Base-by-base conservation (phyloP, 805 yeast species). In the Lachancea nothofagi region DNA sequence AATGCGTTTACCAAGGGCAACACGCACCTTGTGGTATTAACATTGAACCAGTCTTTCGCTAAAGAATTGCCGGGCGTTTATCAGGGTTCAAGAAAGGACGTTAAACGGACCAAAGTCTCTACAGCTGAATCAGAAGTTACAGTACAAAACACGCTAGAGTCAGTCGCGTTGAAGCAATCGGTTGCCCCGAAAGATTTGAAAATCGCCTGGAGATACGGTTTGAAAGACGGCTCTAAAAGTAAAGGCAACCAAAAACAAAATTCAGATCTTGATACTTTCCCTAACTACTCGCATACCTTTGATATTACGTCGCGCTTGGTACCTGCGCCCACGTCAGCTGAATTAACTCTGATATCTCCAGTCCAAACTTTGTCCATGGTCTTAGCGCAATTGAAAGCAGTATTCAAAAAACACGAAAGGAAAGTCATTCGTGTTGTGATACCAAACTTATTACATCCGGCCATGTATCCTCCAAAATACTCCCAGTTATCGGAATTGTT, bases 121-220 rank as follows among this genome's bases (percentile, higher is more conserved):
- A 72, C 71, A 41, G 74, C 80, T 43, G 82, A 82, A 52, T 66
- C 75, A 9, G 76, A 79, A 50, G 54, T 85, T 5, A 78, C 84
- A 41, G 90, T 83, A 3, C 75, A 80, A 22, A 84, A 84, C 54
- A 55, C 82, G 51, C 61, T 76, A 2, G 74, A 72, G 24, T 20
- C 24, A 19, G 17, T 17, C 20, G 45, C 48, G 40, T 45, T 41
- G 38, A 23, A 23, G 26, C 10, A 8, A 23, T 7, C 21, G 19
- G 12, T n/a, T 31, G 50, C 59, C 41, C 46, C 49, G 33, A 45
- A 64, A 5, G 85, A 81, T 47, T 66, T 89, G 71, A 84, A 80
- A 55, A 89, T 89, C 49, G 97, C 97, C 1, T 89, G 97, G 97
- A 74, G 97, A 53, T 89, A 89, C 54, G 93, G 90, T 0, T 62